Conservation (phyloP, 805 yeast species). For the Ogataea trehalophila region DNA sequence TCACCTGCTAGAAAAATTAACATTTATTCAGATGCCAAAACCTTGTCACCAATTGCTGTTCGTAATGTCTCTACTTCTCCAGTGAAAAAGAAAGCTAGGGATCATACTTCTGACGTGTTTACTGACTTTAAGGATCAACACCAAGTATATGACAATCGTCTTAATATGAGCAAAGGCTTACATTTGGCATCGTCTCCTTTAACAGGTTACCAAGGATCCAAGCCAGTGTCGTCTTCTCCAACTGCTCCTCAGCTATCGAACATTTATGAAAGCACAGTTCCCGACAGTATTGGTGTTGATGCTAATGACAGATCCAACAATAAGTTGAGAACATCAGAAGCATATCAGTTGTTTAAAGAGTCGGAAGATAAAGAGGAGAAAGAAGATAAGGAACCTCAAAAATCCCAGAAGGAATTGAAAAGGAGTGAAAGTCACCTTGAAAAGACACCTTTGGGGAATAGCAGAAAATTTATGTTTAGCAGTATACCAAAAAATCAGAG, state of each 20-base stretch:
- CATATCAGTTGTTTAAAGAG: not conserved
- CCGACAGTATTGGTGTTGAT: not conserved
- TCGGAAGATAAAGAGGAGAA: not conserved
- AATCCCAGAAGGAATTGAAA: not conserved
- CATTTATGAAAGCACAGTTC: conserved; percentile 2
- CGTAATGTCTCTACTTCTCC: not conserved
- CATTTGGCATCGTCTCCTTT: not conserved
- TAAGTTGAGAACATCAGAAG: conserved; percentile 3
- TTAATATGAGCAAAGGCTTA: not conserved
- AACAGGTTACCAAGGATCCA: too few species aligned
- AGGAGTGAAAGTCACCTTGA: not conserved
- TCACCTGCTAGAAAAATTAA: not conserved
- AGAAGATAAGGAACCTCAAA: not conserved
- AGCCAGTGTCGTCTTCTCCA: not conserved
- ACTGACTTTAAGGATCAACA: too few species aligned
- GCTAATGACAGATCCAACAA: not conserved
- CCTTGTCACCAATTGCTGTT: not conserved
- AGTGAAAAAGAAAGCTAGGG: not conserved
- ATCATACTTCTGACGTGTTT: not conserved
- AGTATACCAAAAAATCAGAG: conserved; percentile 15
- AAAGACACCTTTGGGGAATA: not conserved
- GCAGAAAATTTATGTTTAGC: not conserved
- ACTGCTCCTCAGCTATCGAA: not conserved
- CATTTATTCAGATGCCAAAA: not conserved
- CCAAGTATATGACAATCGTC: too few species aligned